Conservation (phyloP, 129 eudicot species). For the Artemisia tridentata region DNA sequence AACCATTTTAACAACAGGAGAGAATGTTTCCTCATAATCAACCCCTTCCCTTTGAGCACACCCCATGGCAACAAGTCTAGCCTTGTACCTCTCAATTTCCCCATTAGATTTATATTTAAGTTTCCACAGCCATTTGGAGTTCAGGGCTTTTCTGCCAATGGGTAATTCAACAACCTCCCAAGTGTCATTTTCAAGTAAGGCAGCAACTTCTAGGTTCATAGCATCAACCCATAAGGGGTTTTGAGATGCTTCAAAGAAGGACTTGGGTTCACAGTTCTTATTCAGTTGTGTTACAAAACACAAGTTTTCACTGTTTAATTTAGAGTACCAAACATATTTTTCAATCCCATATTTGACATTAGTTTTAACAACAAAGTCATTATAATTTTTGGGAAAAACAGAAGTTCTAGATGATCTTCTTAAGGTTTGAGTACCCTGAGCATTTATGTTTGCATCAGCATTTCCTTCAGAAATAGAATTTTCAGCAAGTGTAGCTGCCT, state of each 20-base stretch:
- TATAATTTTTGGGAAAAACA: no score
- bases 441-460: no score
- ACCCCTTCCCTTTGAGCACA: no score
- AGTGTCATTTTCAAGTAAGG: not conserved
- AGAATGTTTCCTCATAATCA: no score
- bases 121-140: not conserved
- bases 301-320: not conserved
- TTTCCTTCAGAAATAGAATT: no score
- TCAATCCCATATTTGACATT: no score
- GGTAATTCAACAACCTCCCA: not conserved
- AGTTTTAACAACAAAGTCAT: no score
- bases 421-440: no score
- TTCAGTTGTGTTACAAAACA: not conserved
- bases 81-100: not conserved
- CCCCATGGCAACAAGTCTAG: no score
- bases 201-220: not conserved
- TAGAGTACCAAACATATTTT: not conserved
- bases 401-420: no score
- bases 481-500: no score
- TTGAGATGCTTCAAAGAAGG: not conserved
- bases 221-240: not conserved
- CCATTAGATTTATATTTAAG: not conserved
- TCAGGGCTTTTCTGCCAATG: not conserved
- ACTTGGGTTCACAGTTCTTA: not conserved
- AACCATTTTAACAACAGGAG: no score